Conservation (phyloP, 2,329 filamentous ascomycete genomes). For the Emericellopsis atlantica region DNA sequence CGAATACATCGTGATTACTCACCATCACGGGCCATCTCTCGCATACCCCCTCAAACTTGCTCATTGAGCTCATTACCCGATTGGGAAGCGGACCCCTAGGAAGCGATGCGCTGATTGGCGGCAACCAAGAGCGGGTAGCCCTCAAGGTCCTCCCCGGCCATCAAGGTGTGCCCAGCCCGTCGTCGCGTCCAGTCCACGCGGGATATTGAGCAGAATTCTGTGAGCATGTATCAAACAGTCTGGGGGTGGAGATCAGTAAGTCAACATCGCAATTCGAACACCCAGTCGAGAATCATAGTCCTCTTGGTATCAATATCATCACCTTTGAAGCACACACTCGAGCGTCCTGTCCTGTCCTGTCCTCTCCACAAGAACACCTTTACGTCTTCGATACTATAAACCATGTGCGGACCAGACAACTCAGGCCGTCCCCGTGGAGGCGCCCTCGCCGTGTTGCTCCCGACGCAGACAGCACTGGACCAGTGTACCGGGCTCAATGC, state of each 20-base stretch:
- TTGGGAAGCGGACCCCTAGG: slow-evolving; percentile 8
- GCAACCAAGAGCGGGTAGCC: neutral
- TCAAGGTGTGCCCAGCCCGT: neutral
- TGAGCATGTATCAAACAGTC: neutral
- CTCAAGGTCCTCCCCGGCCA: slow-evolving; percentile 1
- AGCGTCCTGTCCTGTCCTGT: too few relatives aligned
- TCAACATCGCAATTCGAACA: too few relatives aligned
- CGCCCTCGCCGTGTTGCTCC: slow-evolving; percentile 29
- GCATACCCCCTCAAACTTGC: slow-evolving; percentile 22
- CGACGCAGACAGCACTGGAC: slow-evolving; percentile 2
- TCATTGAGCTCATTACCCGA: slow-evolving; percentile 13
- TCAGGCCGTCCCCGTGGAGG: slow-evolving; percentile 28
- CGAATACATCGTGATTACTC: too few relatives aligned
- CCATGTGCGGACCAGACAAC: slow-evolving; percentile 32
- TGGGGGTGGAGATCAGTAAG: neutral
- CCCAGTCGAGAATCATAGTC: too few relatives aligned
- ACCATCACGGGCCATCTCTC: slow-evolving; percentile 3
- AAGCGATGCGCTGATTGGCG: slow-evolving; percentile 15
- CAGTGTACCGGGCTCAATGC: slow-evolving; percentile 9
- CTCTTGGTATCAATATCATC: too few relatives aligned
- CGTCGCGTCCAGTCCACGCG: neutral
- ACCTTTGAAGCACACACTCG: too few relatives aligned
- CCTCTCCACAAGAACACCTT: neutral
- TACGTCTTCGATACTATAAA: slow-evolving; percentile 1
- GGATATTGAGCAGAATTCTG: neutral